These are phyloP conservation scores for Pseudogymnoascus sp. DNA, from an alignment of 2,329 filamentous ascomycete species.

Conservation along the genomic window DNA sequence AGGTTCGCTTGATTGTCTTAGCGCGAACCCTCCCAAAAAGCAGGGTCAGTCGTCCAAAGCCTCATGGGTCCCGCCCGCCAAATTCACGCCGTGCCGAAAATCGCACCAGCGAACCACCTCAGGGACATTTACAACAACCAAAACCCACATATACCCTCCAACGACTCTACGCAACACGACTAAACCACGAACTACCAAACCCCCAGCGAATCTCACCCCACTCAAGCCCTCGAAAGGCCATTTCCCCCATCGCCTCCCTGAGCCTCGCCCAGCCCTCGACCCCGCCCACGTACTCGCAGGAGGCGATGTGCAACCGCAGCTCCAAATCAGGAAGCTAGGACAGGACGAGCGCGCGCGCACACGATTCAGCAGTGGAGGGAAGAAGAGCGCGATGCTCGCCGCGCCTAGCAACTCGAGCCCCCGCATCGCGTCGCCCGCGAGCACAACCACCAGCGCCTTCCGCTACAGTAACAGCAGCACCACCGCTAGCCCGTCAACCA, in stretches of 20 bases:
- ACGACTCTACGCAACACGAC: neutral
- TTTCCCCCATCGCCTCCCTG: neutral
- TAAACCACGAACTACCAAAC: neutral
- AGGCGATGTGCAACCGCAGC: conserved; percentile 8
- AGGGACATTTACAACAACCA: neutral
- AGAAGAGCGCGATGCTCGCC: neutral
- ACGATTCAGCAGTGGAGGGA: neutral
- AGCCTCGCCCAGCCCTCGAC: conserved; percentile 6
- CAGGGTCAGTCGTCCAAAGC: conserved; percentile 7
- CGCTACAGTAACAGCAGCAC: conserved; percentile 5
- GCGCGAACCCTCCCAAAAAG: conserved; percentile 2
- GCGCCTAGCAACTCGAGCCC: neutral
- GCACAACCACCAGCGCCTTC: neutral
- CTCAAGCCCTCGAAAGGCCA: neutral
- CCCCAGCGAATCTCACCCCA: neutral
- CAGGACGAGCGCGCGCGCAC: conserved; percentile 8
- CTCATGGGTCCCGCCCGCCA: conserved; percentile 9
- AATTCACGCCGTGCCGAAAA: conserved; percentile 10
- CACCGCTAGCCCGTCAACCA: conserved; percentile 1
- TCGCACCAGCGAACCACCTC: neutral
- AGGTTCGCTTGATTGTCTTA: neutral
- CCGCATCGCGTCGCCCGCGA: conserved; percentile 5
- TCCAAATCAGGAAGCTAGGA: conserved; percentile 3
- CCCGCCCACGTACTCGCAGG: conserved; percentile 3
- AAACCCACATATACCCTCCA: neutral